Percentiles rank a stretch among this genome's conserved stretches.
phyloP scores from a whole-genome alignment of 768 basidiomycete species.

The Boletus vinaceobasis region DNA sequence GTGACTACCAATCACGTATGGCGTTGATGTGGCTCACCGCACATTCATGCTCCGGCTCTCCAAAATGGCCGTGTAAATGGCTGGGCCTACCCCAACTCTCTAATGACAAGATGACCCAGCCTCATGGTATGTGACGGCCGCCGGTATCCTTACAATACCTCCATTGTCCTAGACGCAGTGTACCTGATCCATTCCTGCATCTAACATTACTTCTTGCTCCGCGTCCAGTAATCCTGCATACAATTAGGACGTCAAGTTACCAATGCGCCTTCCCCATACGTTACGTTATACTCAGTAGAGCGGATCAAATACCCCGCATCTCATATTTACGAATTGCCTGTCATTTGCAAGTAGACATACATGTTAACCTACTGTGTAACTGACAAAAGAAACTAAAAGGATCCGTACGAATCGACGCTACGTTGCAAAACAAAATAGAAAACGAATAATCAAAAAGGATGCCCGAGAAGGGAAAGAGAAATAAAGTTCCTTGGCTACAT shows the following conservation, averaged over 20 bases:
- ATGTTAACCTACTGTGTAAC: slow-evolving; percentile 4
- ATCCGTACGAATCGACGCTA: slow-evolving; percentile 18
- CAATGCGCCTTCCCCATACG: neutral
- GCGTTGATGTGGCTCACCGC: neutral
- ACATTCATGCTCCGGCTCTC: neutral
- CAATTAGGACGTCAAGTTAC: neutral
- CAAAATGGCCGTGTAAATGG: neutral
- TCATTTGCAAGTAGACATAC: slow-evolving; percentile 5
- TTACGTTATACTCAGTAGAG: neutral
- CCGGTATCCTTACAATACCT: neutral
- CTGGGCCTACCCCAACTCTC: neutral
- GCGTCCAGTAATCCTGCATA: neutral
- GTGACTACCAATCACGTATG: neutral
- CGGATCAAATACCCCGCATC: neutral
- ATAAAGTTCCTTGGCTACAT: slow-evolving; percentile 21
- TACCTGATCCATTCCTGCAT: neutral
- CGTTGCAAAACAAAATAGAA: slow-evolving; percentile 32
- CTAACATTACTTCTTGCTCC: neutral
- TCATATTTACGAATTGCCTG: slow-evolving; percentile 3
- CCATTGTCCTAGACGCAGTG: neutral
- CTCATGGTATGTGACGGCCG: neutral
- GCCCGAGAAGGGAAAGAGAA: neutral
- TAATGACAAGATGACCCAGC: neutral
- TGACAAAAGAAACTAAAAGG: slow-evolving; percentile 20
- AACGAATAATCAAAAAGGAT: slow-evolving; percentile 26